Evolutionary conservation across 805 yeast species (phyloP), one percentile per base, ranked within the genome.

Genomic region (Myxozyma monticola): DNA sequence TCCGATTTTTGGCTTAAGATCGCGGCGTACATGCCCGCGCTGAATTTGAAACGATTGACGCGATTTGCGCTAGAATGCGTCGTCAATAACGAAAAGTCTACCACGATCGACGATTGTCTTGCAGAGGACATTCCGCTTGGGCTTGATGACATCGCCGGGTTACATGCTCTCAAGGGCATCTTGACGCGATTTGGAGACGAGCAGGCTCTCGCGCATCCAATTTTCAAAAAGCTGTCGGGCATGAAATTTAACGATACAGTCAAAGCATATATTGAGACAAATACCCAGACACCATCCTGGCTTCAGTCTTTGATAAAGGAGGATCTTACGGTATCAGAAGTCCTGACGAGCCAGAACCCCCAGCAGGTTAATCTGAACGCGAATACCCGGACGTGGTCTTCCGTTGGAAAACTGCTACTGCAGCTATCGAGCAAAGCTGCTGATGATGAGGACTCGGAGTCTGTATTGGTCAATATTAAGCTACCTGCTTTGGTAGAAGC

Each of bases 1-100:
- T 28, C 49, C 10, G 52, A 57, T n/a, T 54, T 54, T 31, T 54
- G 59, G 59, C 45, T 54, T 10, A 45, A 54, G 38, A 43, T 54
- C 17, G 57, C 57, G n/a, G 37, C 51, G 4, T 52, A 40, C 31
- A 18, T 45, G 34, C 56, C 59, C 5, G 59, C 57, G 7, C 31
- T 54, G 28, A 51, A 50, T 20, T 20, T 36, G 22, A 31, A 37
- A 26, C 49, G 59, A 8, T 17, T 52, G 6, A 42, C 49, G 10
- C 18, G 59, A 33, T 54, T 20, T 40, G 50, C 57, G 4, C 42
- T 54, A 4, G 59, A 54, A 20, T 42, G 57, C 30, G 53, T 48
- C 24, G 33, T 52, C 9, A 52, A 29, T 34, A 24, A 37, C 29
- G 24, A 10, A 15, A 17, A 24, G 14, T 21, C 39, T 2, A 15